A percentile compares a stretch with the other conserved stretches of the same genome.
Evolutionary conservation across 2,329 filamentous ascomycete genomes (phyloP).

Genomic region (Fulvia fulva): DNA sequence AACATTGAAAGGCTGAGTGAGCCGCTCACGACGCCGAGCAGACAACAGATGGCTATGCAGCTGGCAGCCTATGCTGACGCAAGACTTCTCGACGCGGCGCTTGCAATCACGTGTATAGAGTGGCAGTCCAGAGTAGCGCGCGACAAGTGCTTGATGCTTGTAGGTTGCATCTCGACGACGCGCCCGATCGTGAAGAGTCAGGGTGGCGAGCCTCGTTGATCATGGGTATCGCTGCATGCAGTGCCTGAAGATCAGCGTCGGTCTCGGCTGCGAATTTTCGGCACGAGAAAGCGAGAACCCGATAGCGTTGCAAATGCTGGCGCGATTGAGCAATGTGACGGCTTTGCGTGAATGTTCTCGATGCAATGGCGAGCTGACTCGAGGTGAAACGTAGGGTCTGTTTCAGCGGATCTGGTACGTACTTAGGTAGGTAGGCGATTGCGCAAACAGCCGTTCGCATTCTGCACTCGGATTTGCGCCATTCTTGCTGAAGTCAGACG

Average conservation of each 20-base stretch:
- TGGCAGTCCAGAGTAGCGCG: not conserved
- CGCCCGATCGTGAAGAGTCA: not conserved
- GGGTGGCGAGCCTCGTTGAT: not conserved
- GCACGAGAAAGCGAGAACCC: not conserved
- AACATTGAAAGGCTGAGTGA: not conserved
- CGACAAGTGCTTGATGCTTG: not conserved
- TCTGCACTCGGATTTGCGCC: not conserved
- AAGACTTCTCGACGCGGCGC: not conserved
- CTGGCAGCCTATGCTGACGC: too few relatives aligned
- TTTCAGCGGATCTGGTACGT: not conserved
- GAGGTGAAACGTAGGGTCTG: constrained; percentile 5
- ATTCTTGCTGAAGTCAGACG: not conserved
- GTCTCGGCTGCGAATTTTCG: not conserved
- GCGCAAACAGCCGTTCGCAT: not conserved
- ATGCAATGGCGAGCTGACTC: constrained; percentile 4
- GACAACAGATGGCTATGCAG: not conserved
- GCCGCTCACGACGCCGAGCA: not conserved
- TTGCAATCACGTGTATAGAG: not conserved
- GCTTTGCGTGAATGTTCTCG: not conserved
- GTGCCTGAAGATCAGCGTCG: not conserved
- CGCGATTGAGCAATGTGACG: not conserved
- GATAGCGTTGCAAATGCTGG: not conserved
- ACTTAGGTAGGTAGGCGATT: too few relatives aligned
- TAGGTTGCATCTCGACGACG: not conserved
- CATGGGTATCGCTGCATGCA: not conserved